phyloP scores from a whole-genome alignment of 2,329 filamentous ascomycete species.

The Monosporascus sp. region DNA sequence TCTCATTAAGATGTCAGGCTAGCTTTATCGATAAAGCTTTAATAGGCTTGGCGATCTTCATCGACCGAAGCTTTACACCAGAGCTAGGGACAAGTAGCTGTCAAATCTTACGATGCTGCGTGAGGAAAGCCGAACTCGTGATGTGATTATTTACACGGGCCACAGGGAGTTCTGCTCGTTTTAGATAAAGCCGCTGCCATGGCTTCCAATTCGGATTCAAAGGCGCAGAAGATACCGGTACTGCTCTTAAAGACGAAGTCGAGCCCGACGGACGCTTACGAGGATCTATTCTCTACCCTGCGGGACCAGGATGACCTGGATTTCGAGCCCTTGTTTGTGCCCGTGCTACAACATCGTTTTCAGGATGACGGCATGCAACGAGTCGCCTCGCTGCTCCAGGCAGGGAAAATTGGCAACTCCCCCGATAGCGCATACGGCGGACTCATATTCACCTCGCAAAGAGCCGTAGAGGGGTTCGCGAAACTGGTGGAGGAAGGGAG shows the following conservation, averaged over 20 bases:
- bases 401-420: slow-evolving; percentile 34
- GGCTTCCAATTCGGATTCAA: slow-evolving; percentile 6
- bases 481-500: slow-evolving; percentile 53
- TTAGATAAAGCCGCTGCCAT: slow-evolving; percentile 5
- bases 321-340: slow-evolving; percentile 67
- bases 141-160: too few relatives aligned
- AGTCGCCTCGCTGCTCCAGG: slow-evolving; percentile 46
- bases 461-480: slow-evolving; percentile 74
- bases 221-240: slow-evolving; percentile 43
- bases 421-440: slow-evolving; percentile 56
- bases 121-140: too few relatives aligned
- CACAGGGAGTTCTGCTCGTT: neutral
- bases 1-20: neutral
- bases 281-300: slow-evolving; percentile 56
- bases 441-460: slow-evolving; percentile 80
- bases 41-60: neutral
- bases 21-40: slow-evolving; percentile 28
- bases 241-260: slow-evolving; percentile 77
- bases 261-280: slow-evolving; percentile 64
- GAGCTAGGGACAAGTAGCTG: too few relatives aligned
- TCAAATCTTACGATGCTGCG: too few relatives aligned
- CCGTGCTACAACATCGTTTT: slow-evolving; percentile 70
- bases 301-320: slow-evolving; percentile 26
- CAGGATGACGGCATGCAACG: slow-evolving; percentile 51
- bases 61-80: too few relatives aligned